phyloP scores from a whole-genome alignment of 78 protist genomes.

The Chrysochromulina parva region DNA sequence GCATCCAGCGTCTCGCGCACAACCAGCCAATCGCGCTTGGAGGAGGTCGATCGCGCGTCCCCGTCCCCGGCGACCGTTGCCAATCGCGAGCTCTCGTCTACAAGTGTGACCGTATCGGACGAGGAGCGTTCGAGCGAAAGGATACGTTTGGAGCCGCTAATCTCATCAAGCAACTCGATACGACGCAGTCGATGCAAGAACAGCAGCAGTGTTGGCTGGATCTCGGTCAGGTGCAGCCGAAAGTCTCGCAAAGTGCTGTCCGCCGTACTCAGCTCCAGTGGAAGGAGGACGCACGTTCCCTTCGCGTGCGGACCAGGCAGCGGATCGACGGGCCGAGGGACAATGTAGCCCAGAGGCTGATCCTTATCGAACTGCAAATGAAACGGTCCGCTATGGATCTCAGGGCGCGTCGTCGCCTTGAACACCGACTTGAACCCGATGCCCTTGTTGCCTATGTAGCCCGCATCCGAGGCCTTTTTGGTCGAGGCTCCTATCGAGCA shows the following conservation, averaged over 20 bases:
- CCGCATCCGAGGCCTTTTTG: neutral
- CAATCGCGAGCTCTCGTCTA: too few relatives aligned
- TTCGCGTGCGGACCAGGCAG: neutral
- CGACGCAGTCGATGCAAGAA: neutral
- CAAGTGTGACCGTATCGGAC: too few relatives aligned
- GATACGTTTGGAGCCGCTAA: too few relatives aligned
- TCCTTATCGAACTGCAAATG: constrained; percentile 43
- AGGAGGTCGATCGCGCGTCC: too few relatives aligned
- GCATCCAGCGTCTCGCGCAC: too few relatives aligned
- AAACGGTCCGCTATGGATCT: constrained; percentile 27
- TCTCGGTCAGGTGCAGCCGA: neutral
- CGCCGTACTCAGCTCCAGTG: neutral
- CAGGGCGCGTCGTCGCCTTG: constrained; percentile 43
- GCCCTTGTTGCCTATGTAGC: constrained; percentile 63
- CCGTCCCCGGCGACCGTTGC: too few relatives aligned
- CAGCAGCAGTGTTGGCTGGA: neutral
- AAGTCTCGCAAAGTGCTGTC: neutral
- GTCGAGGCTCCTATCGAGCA: constrained; percentile 21
- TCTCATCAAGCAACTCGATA: too few relatives aligned
- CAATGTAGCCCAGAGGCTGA: constrained; percentile 38
- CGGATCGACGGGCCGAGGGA: neutral
- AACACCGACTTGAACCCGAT: constrained; percentile 74
- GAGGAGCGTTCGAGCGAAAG: too few relatives aligned
- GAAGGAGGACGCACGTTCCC: constrained; percentile 16
- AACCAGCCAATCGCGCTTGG: too few relatives aligned